A percentile compares a stretch with the other conserved stretches of the same genome.
Evolutionary conservation across 2,329 filamentous ascomycete genomes (phyloP).

Genomic region (Aspergillus japonicus): DNA sequence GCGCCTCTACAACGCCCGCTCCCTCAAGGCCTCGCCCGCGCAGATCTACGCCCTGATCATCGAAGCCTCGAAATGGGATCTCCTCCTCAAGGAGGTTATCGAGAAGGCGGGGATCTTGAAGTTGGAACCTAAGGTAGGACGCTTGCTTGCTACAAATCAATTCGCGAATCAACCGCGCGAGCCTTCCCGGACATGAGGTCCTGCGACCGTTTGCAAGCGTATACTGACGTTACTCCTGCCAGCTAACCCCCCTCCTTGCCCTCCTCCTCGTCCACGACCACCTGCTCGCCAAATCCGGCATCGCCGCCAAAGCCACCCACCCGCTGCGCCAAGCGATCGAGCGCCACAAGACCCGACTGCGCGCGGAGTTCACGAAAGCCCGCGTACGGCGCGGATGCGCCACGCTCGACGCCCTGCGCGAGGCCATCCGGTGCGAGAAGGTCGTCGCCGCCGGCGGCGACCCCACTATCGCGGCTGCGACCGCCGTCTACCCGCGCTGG

Average conservation of each 20-base stretch:
- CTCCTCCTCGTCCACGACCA: conserved; percentile 85
- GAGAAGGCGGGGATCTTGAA: conserved; percentile 73
- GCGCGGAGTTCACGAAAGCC: conserved; percentile 77
- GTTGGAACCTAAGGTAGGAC: conserved; percentile 76
- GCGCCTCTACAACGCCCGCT: conserved; percentile 70
- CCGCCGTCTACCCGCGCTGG: conserved; percentile 73
- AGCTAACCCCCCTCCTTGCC: conserved; percentile 79
- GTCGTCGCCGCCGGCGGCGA: conserved; percentile 49
- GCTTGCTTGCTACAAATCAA: neutral
- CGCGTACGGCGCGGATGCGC: conserved; percentile 70
- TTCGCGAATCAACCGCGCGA: no score
- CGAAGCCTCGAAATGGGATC: conserved; percentile 89
- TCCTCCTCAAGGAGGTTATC: conserved; percentile 82
- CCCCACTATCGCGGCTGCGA: conserved; percentile 14
- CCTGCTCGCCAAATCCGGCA: conserved; percentile 74
- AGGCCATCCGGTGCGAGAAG: conserved; percentile 35
- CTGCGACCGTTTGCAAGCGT: neutral
- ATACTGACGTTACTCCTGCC: conserved; percentile 32
- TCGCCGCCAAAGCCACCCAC: conserved; percentile 77
- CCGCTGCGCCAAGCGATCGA: conserved; percentile 73
- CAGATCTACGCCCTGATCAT: conserved; percentile 85
- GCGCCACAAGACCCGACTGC: conserved; percentile 76
- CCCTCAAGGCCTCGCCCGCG: conserved; percentile 73
- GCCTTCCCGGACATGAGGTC: no score
- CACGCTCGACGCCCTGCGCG: conserved; percentile 63